Evolutionary conservation across 176 grass and related monocot genomes (phyloP).

Genomic region (Juncus inflexus): DNA sequence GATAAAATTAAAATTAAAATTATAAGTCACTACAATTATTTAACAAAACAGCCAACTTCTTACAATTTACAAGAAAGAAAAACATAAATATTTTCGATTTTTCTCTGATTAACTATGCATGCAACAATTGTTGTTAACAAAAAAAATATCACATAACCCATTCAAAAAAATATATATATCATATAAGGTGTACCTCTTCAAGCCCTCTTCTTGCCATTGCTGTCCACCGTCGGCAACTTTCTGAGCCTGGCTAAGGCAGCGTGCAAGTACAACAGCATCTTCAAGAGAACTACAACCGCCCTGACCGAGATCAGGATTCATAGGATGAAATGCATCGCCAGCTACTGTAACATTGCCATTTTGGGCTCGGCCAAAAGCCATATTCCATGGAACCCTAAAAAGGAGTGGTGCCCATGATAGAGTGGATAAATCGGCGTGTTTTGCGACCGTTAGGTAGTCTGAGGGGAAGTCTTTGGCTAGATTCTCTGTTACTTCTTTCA

Average conservation of each 20-base stretch:
- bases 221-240: neutral
- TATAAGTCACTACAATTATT: no score
- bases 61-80: no score
- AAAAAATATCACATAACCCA: no score
- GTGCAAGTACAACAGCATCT: conserved; percentile 25
- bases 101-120: no score
- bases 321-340: conserved; percentile 32
- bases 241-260: conserved; percentile 17
- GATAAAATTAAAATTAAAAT: no score
- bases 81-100: no score
- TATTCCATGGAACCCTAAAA: conserved; percentile 25
- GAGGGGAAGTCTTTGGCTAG: conserved; percentile 12
- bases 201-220: conserved; percentile 1
- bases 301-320: conserved; percentile 20
- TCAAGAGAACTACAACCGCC: conserved; percentile 25
- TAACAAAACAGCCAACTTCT: no score
- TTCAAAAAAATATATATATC: no score
- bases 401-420: conserved; percentile 24
- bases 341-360: conserved; percentile 4
- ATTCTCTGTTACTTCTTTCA: conserved; percentile 20
- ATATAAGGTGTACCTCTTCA: conserved; percentile 17
- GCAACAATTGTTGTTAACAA: no score
- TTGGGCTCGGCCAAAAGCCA: conserved; percentile 9
- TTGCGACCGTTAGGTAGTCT: conserved; percentile 3
- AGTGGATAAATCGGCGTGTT: neutral